Percentiles rank a stretch among this genome's conserved stretches.
These are phyloP conservation scores for Phycomyces blakesleeanus DNA, from an alignment of 192 early-diverging fungal genomes.

Conservation along the genomic window DNA sequence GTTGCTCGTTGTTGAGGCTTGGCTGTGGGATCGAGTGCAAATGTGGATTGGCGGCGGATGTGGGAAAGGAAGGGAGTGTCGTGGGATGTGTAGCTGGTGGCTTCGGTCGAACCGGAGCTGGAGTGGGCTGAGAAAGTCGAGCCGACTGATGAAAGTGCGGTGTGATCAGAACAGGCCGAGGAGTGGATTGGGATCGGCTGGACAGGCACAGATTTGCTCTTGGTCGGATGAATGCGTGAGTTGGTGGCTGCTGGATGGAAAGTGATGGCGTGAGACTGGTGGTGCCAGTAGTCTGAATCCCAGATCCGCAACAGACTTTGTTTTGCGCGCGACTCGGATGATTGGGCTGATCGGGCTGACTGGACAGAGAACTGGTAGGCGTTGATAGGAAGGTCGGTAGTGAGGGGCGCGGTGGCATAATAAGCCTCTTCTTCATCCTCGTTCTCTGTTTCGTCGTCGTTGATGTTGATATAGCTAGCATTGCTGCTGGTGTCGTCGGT, in stretches of 20 bases:
- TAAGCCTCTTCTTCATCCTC: neutral
- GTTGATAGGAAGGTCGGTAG: no score
- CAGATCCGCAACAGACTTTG: neutral
- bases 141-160: neutral
- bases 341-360: neutral
- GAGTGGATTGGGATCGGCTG: slow-evolving; percentile 1
- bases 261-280: neutral
- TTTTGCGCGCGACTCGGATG: neutral
- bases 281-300: neutral
- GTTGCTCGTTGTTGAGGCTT: neutral
- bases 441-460: neutral
- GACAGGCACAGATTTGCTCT: neutral
- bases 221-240: neutral
- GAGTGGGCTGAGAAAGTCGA: neutral
- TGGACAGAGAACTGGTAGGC: neutral
- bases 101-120: neutral
- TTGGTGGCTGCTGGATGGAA: neutral
- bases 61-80: slow-evolving; percentile 16
- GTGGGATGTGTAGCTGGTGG: slow-evolving; percentile 7
- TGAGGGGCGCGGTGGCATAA: no score
- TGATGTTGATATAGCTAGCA: neutral
- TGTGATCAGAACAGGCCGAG: neutral
- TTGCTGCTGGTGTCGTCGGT: slow-evolving; percentile 6
- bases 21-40: neutral
- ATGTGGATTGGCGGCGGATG: neutral